These are phyloP conservation scores for Candida sojae DNA, from an alignment of 1,139 yeast genomes.

Conservation along the genomic window DNA sequence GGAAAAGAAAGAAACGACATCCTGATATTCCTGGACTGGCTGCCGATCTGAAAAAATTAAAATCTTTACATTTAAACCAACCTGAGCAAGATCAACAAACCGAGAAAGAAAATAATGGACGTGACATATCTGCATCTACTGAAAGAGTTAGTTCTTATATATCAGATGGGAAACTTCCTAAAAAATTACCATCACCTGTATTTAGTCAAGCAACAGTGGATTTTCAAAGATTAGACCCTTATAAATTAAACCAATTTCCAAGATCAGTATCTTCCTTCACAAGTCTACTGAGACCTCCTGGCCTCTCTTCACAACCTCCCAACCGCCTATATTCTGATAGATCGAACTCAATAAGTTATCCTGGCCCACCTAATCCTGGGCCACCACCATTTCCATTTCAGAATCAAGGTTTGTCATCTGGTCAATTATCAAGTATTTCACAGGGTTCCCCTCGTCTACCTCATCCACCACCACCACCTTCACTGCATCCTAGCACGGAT, in stretches of 20 bases:
- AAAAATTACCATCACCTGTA: constrained; percentile 9
- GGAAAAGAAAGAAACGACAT: constrained; percentile 45
- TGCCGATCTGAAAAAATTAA: constrained; percentile 4
- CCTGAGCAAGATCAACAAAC: not conserved
- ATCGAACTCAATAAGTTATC: not conserved
- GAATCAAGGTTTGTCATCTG: not conserved
- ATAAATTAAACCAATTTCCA: not conserved
- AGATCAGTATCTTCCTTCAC: not conserved
- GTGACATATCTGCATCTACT: constrained; percentile 5
- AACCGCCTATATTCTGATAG: not conserved
- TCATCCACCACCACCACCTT: not conserved
- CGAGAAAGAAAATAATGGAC: not conserved
- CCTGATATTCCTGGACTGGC: not conserved
- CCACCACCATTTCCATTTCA: not conserved
- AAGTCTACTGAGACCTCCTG: not conserved
- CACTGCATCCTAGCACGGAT: not conserved
- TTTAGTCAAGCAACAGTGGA: constrained; percentile 1
- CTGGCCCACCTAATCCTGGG: not conserved
- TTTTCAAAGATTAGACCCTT: not conserved
- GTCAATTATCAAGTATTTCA: not conserved
- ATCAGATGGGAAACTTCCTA: constrained; percentile 5
- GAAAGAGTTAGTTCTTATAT: constrained; percentile 12
- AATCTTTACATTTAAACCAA: not conserved
- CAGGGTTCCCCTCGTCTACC: constrained; percentile 1
- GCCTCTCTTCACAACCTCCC: not conserved